Base-by-base conservation (phyloP, 2,329 filamentous ascomycete genomes). In the Fusarium irregulare region DNA sequence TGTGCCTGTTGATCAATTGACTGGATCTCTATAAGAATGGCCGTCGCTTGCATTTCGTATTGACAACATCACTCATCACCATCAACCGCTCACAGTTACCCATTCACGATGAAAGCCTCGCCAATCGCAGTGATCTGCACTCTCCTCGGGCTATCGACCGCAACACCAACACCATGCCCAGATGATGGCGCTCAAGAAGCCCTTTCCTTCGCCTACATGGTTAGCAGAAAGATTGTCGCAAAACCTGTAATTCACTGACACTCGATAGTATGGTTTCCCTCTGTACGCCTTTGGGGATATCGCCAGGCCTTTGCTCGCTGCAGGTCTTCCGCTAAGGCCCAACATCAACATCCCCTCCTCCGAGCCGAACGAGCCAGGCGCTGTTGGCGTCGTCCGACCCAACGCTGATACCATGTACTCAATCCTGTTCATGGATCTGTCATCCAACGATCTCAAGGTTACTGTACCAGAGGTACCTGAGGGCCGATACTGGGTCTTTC, bases 381-480 rank as follows among this genome's bases (percentile, higher is more conserved):
- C 48, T 3, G 49, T 53, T 42, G 49, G 49, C 14, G 49, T 53
- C 1, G 49, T 53, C 4, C 23, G 32, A 9, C 49, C 49, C 1
- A 53, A 42, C 14, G 32, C 49, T 1, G 49, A 53, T 21, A 53
- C 32, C 7, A 41, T 53, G 49, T 53, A 53, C 25, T 53, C 49
- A 2, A 42, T 53, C 6, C 6, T 53, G 4, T 28, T 53, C 23
- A 41, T 53, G 18, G 32, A 42, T 10, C 25, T 53, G 23, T 53
- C 49, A 2, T 21, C 32, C 2, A 27, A 9, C 8, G 48, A 51
- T 20, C 48, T 51, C 37, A n/a, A n/a, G 18, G 32, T 51, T 2
- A 51, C 48, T 16, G 25, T 51, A 10, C 48, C 48, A 10, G n/a
- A 51, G 3, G 13, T 51, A 1, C 48, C 48, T 0, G 48, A 51